Base-by-base conservation (phyloP, 23 red algal species). In the Gracilaria domingensis region DNA sequence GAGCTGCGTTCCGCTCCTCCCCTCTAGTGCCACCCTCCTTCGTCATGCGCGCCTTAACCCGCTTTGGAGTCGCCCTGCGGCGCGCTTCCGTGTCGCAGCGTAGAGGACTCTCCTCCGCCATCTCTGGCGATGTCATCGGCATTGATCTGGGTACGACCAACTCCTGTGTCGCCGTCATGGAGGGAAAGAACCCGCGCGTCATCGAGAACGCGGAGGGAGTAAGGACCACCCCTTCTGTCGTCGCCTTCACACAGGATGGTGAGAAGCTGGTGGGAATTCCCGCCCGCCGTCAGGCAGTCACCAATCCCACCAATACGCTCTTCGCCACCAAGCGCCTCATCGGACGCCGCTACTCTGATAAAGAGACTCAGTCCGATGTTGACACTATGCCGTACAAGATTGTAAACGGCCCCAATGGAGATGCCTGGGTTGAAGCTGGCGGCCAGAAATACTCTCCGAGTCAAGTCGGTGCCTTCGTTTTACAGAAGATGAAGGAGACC, bases 81-180 rank as follows among this genome's bases (percentile, higher is more conserved):
- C 66, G 54, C 54, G 79, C 79, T 12, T n/a, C 53, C 54, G 32
- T 88, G 37, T 58, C 71, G 47, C 67, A 75, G 66, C 66, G 84
- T 26, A 70, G 87, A 17, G 75, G 87, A 0, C 54, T 91, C 25
- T 91, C 87, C 72, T 92, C 92, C 13, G 92, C 83, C 57, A 87
- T 94, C 38, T 88, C 93, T 33, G 96, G 96, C 66, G 94, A 99
- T 76, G 95, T 99, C 37, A 96, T 99, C 83, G 97, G 97, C 34
- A 99, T 99, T 66, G 97, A 99, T 67, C 89, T 99, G 36, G 97
- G 97, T 62, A 99, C 97, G 23, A 99, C 97, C 83, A 99, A 99
- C 49, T 99, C 97, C 25, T 99, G 97, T 80, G 97, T 99, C 21
- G 75, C 97, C 32, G 94, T 99, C 75, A 99, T 99, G 97, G 90